Conservation (phyloP, 2,329 filamentous ascomycete genomes). For the Aspergillus oerlinghausenensis region DNA sequence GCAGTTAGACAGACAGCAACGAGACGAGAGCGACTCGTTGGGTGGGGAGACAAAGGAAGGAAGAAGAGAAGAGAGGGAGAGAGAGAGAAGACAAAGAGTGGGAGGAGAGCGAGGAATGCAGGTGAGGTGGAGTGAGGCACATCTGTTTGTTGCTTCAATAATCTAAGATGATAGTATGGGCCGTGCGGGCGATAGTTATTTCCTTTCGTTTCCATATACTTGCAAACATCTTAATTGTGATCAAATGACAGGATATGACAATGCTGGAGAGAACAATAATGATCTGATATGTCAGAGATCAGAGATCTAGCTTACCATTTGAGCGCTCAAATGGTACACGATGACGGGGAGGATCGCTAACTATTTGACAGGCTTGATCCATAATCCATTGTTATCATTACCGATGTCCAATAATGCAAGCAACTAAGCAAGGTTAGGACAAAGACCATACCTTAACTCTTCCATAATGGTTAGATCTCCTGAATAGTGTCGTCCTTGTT, state of each 20-base stretch:
- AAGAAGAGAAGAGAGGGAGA: slow-evolving; percentile 20
- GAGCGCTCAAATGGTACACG: neutral
- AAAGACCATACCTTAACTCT: neutral
- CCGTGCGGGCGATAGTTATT: neutral
- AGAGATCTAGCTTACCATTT: neutral
- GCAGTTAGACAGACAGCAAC: slow-evolving; percentile 30
- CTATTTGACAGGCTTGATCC: neutral
- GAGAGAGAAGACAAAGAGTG: slow-evolving; percentile 12
- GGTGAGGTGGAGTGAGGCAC: neutral
- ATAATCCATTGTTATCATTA: neutral
- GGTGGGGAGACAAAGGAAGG: slow-evolving; percentile 31
- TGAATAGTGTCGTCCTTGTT: neutral
- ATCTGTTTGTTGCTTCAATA: neutral
- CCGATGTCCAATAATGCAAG: neutral
- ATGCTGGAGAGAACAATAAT: neutral
- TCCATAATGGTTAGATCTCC: neutral
- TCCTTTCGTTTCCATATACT: neutral
- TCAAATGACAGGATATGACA: neutral
- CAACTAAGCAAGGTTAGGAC: neutral
- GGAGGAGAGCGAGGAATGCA: neutral
- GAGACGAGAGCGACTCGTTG: slow-evolving; percentile 27
- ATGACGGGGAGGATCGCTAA: neutral
- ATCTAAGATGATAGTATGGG: neutral
- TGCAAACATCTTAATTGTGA: neutral
- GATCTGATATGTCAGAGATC: neutral